Conservation (phyloP, 805 yeast genomes). For the Barnettozyma vustinii region DNA sequence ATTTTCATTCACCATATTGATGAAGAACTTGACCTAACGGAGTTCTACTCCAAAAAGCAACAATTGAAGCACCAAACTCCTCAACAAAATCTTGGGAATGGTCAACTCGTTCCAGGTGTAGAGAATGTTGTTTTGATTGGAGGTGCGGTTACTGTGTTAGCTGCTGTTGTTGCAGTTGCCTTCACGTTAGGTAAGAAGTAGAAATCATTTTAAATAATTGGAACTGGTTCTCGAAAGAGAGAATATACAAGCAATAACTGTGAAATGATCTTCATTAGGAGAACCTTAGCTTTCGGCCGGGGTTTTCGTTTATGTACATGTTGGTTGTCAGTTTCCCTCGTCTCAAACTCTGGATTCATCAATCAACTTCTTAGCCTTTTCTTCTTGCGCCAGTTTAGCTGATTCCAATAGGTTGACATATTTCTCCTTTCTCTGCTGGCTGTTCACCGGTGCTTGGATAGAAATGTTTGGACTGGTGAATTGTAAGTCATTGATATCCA, state of each 20-base stretch:
- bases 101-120: slow-evolving; percentile 42
- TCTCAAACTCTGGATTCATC: slow-evolving; percentile 17
- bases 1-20: slow-evolving; percentile 66
- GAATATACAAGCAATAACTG: neutral
- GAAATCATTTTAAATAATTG: neutral
- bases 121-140: slow-evolving; percentile 60
- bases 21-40: slow-evolving; percentile 30
- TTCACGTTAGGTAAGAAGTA: slow-evolving; percentile 37
- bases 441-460: slow-evolving; percentile 19
- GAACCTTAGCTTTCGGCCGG: neutral
- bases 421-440: slow-evolving; percentile 20
- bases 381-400: slow-evolving; percentile 21
- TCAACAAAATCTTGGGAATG: neutral
- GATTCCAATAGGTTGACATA: slow-evolving; percentile 20
- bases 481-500: slow-evolving; percentile 15
- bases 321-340: neutral
- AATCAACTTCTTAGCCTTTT: slow-evolving; percentile 20
- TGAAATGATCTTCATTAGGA: neutral
- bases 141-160: slow-evolving; percentile 54
- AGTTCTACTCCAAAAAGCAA: slow-evolving; percentile 17
- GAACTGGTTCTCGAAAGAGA: neutral
- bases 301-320: slow-evolving; percentile 4
- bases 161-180: slow-evolving; percentile 52
- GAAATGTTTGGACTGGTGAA: slow-evolving; percentile 21
- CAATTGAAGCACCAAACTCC: slow-evolving; percentile 7